Percentiles rank a stretch among this genome's conserved stretches.
These are phyloP conservation scores for Ascochyta viciae-villosae DNA, from an alignment of 2,329 filamentous ascomycete genomes.

Conservation along the genomic window DNA sequence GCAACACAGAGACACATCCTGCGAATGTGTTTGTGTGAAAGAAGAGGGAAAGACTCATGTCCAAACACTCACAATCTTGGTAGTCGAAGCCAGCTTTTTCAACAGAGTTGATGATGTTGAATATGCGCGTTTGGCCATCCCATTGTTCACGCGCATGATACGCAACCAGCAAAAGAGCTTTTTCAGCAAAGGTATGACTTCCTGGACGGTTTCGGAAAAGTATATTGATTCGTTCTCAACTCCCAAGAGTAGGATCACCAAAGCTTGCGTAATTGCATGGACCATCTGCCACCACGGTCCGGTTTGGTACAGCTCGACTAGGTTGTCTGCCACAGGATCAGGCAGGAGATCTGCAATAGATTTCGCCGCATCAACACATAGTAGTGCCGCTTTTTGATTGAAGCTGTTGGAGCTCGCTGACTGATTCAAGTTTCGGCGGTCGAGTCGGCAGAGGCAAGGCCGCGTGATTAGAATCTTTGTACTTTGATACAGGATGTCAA, in stretches of 20 bases:
- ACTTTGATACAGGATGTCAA: conserved; percentile 30
- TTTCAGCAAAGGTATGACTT: conserved; percentile 35
- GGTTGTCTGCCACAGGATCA: conserved; percentile 16
- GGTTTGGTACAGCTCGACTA: conserved; percentile 22
- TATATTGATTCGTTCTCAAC: conserved; percentile 34
- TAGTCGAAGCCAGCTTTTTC: conserved; percentile 17
- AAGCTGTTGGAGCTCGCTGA: conserved; percentile 38
- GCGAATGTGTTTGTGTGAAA: not conserved
- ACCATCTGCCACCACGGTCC: conserved; percentile 51
- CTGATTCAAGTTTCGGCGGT: conserved; percentile 41
- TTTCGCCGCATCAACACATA: conserved; percentile 46
- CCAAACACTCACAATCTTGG: conserved; percentile 18
- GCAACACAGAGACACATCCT: not conserved
- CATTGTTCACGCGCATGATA: conserved; percentile 37
- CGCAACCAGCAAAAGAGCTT: conserved; percentile 46
- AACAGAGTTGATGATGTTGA: conserved; percentile 25
- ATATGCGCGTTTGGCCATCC: conserved; percentile 43
- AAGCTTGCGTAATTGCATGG: conserved; percentile 46
- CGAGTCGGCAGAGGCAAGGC: conserved; percentile 49
- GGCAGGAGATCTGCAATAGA: conserved; percentile 45
- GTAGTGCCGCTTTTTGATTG: conserved; percentile 39
- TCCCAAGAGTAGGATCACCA: conserved; percentile 48
- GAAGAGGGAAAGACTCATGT: not conserved
- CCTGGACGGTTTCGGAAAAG: conserved; percentile 28
- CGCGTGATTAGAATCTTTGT: conserved; percentile 47